phyloP scores from a whole-genome alignment of 257 asterid genomes.

The Sherardia arvensis region DNA sequence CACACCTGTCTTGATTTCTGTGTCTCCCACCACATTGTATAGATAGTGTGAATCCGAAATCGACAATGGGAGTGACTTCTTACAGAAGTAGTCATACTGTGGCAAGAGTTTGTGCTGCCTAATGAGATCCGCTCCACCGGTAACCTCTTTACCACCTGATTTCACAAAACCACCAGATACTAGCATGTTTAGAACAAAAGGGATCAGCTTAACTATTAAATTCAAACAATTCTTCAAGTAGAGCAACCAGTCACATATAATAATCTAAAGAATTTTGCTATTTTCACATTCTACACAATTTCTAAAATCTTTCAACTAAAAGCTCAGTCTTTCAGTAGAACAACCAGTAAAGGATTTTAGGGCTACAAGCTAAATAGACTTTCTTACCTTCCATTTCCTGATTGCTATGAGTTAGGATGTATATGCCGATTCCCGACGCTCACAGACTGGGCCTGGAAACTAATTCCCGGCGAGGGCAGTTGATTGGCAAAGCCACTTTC shows the following conservation, averaged over 20 bases:
- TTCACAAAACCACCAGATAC: constrained; percentile 17
- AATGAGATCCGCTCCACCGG: constrained; percentile 89
- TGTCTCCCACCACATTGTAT: constrained; percentile 92
- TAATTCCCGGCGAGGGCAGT: background rate
- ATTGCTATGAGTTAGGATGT: background rate
- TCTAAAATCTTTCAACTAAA: too few species aligned
- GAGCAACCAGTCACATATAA: background rate
- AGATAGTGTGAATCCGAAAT: constrained; percentile 86
- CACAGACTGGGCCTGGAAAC: background rate
- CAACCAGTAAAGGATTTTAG: background rate
- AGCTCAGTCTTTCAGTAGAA: too few species aligned
- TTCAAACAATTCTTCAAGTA: background rate
- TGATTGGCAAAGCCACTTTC: background rate
- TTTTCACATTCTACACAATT: too few species aligned
- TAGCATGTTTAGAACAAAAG: constrained; percentile 7
- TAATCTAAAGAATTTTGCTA: too few species aligned
- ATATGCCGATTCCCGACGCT: background rate
- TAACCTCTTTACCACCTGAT: constrained; percentile 89
- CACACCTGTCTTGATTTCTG: constrained; percentile 89
- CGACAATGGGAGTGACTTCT: constrained; percentile 76
- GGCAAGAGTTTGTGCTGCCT: constrained; percentile 74
- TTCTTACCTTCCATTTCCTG: background rate
- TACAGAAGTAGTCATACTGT: constrained; percentile 90
- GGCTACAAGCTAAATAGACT: background rate
- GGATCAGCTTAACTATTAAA: background rate